Evolutionary conservation across 352 stramenopile species (phyloP), one percentile per base, ranked within the genome.

Genomic region (Globisporangium nagaii): DNA sequence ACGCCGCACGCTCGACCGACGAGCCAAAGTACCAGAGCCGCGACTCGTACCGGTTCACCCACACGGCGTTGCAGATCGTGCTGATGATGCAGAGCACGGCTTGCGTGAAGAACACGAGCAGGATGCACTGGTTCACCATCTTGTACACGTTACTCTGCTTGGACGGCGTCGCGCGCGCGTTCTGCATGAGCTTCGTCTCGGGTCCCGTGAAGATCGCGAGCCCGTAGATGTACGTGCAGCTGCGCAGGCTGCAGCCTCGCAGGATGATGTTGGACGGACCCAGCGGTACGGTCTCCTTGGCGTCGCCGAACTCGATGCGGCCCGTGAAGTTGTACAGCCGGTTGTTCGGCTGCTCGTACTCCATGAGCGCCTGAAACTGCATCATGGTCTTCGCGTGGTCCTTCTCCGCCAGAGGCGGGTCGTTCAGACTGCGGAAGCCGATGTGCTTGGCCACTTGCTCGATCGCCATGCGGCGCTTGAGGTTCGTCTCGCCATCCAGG

Each of bases 401-500:
- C 4, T 63, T 60, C 24, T 88, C 74, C 0, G 49, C 28, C 2
- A 84, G 35, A 3, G 59, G 28, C 5, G 71, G 67, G 13, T 87
- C 77, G 42, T 86, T 88, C 19, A 89, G 51, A 8, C 65, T 72
- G 28, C 78, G 70, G 53, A 73, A 86, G 12, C 79, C 79, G 27
- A 86, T 70, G 37, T 81, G 58, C n/a, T 70, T 69, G 4, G 74
- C 68, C 24, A 86, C 68, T 22, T 65, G 58, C 41, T 88, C 70
- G 51, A 88, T 75, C 1, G 77, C 77, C 0, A 60, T 69, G 35
- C 80, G 64, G 27, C 71, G 71, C 66, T 98, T 98, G n/a, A 98
- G 61, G 61, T 98, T 97, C 9, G 91, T 98, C 63, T 98, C 92
- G 17, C 93, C 93, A 54, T 98, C 93, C 40, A 98, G 66, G 60